These are phyloP conservation scores for Hypoxylon sp. DNA, from an alignment of 2,329 filamentous ascomycete genomes.

Conservation along the genomic window DNA sequence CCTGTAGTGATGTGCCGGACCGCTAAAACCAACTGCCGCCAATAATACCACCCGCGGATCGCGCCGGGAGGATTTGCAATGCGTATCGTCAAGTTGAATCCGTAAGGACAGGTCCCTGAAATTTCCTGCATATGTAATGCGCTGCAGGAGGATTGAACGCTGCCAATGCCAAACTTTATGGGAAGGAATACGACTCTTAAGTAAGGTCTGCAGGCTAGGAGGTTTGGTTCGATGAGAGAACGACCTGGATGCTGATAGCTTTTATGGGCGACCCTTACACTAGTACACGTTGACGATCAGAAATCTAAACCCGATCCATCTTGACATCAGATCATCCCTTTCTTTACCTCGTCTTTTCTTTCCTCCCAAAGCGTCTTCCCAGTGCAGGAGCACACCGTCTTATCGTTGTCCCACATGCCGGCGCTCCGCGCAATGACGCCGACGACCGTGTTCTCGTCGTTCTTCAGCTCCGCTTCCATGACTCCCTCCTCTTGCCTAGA, in stretches of 20 bases:
- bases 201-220: conserved; percentile 1
- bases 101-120: conserved; percentile 24
- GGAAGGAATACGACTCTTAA: conserved; percentile 15
- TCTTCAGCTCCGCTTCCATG: conserved; percentile 69
- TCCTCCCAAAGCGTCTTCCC: conserved; percentile 99
- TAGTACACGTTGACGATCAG: conserved; percentile 19
- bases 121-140: conserved; percentile 23
- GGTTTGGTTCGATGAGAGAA: conserved; percentile 23
- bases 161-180: conserved; percentile 2
- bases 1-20: conserved; percentile 20
- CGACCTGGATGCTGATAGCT: conserved; percentile 11
- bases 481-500: conserved; percentile 71
- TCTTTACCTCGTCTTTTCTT: conserved; percentile 86
- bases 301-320: conserved; percentile 27
- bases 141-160: conserved; percentile 10
- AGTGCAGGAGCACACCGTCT: conserved; percentile 97
- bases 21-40: conserved; percentile 6
- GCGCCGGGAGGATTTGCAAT: conserved; percentile 24
- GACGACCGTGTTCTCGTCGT: conserved; percentile 87
- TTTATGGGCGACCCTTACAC: conserved; percentile 18
- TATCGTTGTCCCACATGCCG: conserved; percentile 99
- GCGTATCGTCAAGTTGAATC: conserved; percentile 10
- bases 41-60: conserved; percentile 22
- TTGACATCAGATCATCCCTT: conserved; percentile 83
- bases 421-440: conserved; percentile 96